These are phyloP conservation scores for Dianthus caryophyllus DNA, from an alignment of 148 eudicot genomes.

Conservation along the genomic window DNA sequence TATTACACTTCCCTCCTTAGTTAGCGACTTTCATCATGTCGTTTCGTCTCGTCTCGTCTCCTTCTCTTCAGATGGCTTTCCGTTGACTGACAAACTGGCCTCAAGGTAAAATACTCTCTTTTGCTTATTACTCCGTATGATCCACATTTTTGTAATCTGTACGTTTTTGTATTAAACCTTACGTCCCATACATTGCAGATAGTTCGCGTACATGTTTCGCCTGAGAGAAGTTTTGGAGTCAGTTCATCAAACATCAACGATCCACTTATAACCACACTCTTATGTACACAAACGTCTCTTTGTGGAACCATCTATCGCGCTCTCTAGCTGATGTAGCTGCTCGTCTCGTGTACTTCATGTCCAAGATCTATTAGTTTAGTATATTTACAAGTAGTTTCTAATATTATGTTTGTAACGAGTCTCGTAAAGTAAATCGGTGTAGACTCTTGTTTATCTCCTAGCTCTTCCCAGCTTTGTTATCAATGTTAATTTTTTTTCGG, in stretches of 20 bases:
- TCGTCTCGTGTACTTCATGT: conserved; percentile 14
- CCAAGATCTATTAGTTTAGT: conserved; percentile 11
- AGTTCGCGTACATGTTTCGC: background rate
- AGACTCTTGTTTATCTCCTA: conserved; percentile 12
- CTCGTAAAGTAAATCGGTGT: conserved; percentile 5
- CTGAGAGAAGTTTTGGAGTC: conserved; percentile 4
- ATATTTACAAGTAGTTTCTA: background rate
- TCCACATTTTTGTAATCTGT: background rate
- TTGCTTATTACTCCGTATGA: conserved; percentile 4
- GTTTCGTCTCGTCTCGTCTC: background rate
- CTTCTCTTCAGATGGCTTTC: conserved; percentile 1
- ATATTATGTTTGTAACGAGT: background rate
- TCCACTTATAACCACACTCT: background rate
- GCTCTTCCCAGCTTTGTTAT: conserved; percentile 8
- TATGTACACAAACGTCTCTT: conserved; percentile 15
- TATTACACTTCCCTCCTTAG: conserved; percentile 22
- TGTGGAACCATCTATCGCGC: conserved; percentile 20
- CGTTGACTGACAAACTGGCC: conserved; percentile 13
- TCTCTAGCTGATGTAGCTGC: conserved; percentile 17
- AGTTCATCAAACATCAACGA: background rate
- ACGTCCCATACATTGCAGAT: conserved; percentile 19
- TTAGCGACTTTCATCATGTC: background rate
- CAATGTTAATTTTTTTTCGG: background rate
- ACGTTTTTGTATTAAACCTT: background rate
- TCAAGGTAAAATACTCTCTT: background rate